Evolutionary conservation across 176 grass and related monocot species (phyloP), one percentile per base, ranked within the genome.

Genomic region (Oryza glumipatula): DNA sequence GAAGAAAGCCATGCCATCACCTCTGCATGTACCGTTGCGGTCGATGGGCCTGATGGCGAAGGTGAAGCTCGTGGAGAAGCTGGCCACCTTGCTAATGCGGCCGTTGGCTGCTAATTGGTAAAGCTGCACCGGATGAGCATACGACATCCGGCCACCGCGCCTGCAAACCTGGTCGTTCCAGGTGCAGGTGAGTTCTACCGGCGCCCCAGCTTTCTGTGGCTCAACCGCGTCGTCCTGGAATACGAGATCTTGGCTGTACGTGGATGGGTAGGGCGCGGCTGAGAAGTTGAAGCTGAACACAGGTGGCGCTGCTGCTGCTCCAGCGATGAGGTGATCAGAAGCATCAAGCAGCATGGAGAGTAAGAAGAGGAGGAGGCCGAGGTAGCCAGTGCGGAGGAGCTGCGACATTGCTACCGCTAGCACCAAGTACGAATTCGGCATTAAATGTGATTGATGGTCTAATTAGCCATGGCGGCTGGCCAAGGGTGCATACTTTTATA

Each of bases 1-100:
- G 65, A 80, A 80, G 44, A 68, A 80, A 24, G 77, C 7, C 16
- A 80, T 68, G 44, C 77, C 77, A 10, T 68, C 77, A 26, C 63
- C 77, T 1, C 39, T 41, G 39, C 39, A 41, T 28, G 0, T 28
- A 28, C 28, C 28, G 39, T 26, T 16, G 4, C 3, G 0, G 0
- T 4, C 9, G 41, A 45, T 17, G 9, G 38, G 9, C 10, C 9
- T 11, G 63, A 33, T 79, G 22, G 4, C 4, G 77, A 79, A 79
- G 77, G 76, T 79, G 61, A 79, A 79, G 39, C 39, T 66, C 0
- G 76, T 78, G 76, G 1, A 1, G 14, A 28, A 44, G 76, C 61
- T 8, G 38, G 68, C 68, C 36, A 70, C 0, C 15, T 16, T 4
- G 7, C 7, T 46, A 2, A 6, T 8, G 6, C 45, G 2, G 6